Base-by-base conservation (phyloP, 176 grass and related monocot genomes). In the Avena atlantica region DNA sequence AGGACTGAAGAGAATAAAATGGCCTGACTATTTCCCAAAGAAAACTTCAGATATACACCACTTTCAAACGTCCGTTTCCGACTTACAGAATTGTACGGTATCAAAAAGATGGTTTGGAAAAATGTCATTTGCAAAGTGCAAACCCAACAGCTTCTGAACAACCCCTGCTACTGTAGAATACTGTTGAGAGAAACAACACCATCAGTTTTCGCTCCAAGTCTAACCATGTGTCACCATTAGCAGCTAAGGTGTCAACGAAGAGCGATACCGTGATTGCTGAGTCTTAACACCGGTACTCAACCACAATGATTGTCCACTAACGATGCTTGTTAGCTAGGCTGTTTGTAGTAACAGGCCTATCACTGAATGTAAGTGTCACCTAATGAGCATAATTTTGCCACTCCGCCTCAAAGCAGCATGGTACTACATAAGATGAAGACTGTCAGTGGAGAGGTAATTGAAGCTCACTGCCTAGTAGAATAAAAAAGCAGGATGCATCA, bases 381-480 rank as follows among this genome's bases (percentile, higher is more conserved):
- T 81, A 91, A 37, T 86, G 47, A 71, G 29, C 72, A 87, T 27
- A 82, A 78, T 85, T 71, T 65, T 70, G 86, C 81, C 78, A 81
- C 49, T 58, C 53, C 64, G 49, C 60, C 78, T 72, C 67, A 79
- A 53, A 74, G 53, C 74, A 29, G 52, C 61, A 42, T 42, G 40
- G 40, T 42, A 40, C 37, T 40, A 42, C 40, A 67, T 31, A 17
- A 62, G 25, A 56, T 53, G 86, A 52, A 85, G 25, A 69, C 57
- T 91, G 42, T 21, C 76, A 91, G 25, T 88, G 68, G 89, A 80
- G 48, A 68, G 85, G 58, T 87, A 79, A 80, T 24, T 81, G 87
- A 81, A 80, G 50, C 37, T 75, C 40, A 76, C 57, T 80, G 40
- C 49, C n/a, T 45, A 61, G 69, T 70, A 60, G 50, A 79, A 34